These are phyloP conservation scores for Pascua sp. DNA, from an alignment of 1,284 basidiomycete genomes.

Conservation along the genomic window DNA sequence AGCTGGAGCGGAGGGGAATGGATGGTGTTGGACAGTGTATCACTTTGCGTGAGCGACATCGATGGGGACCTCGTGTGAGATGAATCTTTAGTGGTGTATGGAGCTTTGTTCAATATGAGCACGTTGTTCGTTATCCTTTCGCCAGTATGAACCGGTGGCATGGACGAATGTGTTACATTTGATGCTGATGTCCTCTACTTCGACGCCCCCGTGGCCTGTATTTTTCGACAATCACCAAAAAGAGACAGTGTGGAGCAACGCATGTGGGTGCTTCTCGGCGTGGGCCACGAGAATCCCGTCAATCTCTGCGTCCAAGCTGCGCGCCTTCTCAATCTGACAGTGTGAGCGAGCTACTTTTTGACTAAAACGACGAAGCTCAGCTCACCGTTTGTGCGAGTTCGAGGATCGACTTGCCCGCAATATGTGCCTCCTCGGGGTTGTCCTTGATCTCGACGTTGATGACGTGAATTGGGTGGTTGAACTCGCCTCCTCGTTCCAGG, in stretches of 20 bases:
- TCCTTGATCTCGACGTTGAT: slow-evolving; percentile 99
- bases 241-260: slow-evolving; percentile 81
- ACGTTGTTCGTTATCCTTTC: neutral
- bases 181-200: neutral
- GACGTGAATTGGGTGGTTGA: slow-evolving; percentile 89
- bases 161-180: neutral
- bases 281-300: slow-evolving; percentile 77
- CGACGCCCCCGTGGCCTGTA: neutral
- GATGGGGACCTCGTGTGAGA: no score
- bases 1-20: no score
- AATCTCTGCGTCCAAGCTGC: slow-evolving; percentile 88
- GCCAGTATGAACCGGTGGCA: neutral
- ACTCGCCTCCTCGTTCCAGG: slow-evolving; percentile 80
- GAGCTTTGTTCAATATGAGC: neutral
- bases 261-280: slow-evolving; percentile 86
- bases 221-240: slow-evolving; percentile 61
- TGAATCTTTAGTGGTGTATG: no score
- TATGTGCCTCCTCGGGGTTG: slow-evolving; percentile 95
- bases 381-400: slow-evolving; percentile 87
- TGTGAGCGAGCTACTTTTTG: neutral
- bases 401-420: slow-evolving; percentile 91
- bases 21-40: no score
- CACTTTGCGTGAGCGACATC: no score
- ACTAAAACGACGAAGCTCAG: slow-evolving; percentile 9
- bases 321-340: slow-evolving; percentile 73